A percentile compares a stretch with the other conserved stretches of the same genome.
Evolutionary conservation across 805 yeast species (phyloP).

Genomic region (Tetrapisispora arboricola): DNA sequence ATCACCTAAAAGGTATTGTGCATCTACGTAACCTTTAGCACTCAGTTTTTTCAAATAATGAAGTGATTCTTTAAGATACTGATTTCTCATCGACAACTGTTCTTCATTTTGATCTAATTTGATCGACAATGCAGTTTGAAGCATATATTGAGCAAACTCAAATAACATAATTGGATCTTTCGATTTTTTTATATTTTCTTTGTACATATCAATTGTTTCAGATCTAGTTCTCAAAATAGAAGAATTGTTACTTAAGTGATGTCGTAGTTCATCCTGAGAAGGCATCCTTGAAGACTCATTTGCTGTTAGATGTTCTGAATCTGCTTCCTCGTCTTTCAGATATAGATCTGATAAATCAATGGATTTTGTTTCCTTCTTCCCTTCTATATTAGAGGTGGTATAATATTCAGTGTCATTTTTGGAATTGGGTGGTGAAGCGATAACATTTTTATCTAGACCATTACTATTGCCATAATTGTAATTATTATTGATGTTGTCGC

Average conservation of each 20-base stretch:
- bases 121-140: constrained; percentile 70
- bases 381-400: not conserved
- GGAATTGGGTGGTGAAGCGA: not conserved
- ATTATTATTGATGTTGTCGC: not conserved
- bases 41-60: constrained; percentile 58
- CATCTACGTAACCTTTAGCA: constrained; percentile 76
- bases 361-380: constrained; percentile 26
- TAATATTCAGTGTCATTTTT: not conserved
- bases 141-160: constrained; percentile 83
- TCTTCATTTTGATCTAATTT: constrained; percentile 17
- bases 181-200: constrained; percentile 73
- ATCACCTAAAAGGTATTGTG: constrained; percentile 89
- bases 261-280: constrained; percentile 45
- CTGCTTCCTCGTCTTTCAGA: constrained; percentile 24
- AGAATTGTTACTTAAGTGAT: constrained; percentile 43
- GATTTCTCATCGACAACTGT: constrained; percentile 31
- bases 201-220: constrained; percentile 78
- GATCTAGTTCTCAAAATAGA: constrained; percentile 56
- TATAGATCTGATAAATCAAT: constrained; percentile 36
- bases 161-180: constrained; percentile 81
- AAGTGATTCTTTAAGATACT: constrained; percentile 68
- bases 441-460: not conserved
- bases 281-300: constrained; percentile 34
- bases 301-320: constrained; percentile 30
- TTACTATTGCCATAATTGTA: not conserved